Evolutionary conservation across 163 green algal species (phyloP), one percentile per base, ranked within the genome.

Genomic region (Trebouxiophyceae sp.): DNA sequence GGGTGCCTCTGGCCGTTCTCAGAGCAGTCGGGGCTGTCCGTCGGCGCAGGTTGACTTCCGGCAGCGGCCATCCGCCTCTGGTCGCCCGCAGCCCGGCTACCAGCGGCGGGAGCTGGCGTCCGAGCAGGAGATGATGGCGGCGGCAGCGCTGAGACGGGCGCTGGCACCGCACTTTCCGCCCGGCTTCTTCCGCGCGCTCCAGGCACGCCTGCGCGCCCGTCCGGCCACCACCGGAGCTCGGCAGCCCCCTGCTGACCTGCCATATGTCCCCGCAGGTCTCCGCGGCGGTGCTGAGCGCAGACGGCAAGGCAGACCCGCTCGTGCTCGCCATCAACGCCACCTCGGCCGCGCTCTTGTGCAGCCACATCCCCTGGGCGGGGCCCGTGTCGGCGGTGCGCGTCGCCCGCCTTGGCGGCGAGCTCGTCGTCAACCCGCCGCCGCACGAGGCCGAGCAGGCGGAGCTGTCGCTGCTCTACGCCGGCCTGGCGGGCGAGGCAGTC

Each of bases 291-390:
- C 72, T 95, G 20, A 79, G 77, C 44, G 73, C 73, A 32, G 81
- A 90, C 63, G 66, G 70, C 26, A n/a, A 22, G n/a, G 29, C 66
- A 2, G 75, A 94, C 32, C 75, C 83, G 0, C 81, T 84, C 19
- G 72, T 87, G 12, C 27, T 93, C 24, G 80, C 80, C 2, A 86
- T 96, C 63, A 95, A 92, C 69, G 85, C 84, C 6, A 84, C 83
- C 8, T 92, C 86, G 26, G 87, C 84, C 20, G 90, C 90, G 2
- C 65, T 96, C 16, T 32, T 63, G 29, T 50, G 34, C 32, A 89
- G 84, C 2, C 60, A 79, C 71, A 77, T 95, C 24, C 84, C 89
- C 3, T 95, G 87, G 83, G 54, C 60, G 23, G 89, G 85, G 0
- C 89, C 89, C 7, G 64, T 93, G 12, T 90, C 73, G 47, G 85